phyloP scores from a whole-genome alignment of 495 filamentous ascomycete species.

The Penicillium maclennaniae region DNA sequence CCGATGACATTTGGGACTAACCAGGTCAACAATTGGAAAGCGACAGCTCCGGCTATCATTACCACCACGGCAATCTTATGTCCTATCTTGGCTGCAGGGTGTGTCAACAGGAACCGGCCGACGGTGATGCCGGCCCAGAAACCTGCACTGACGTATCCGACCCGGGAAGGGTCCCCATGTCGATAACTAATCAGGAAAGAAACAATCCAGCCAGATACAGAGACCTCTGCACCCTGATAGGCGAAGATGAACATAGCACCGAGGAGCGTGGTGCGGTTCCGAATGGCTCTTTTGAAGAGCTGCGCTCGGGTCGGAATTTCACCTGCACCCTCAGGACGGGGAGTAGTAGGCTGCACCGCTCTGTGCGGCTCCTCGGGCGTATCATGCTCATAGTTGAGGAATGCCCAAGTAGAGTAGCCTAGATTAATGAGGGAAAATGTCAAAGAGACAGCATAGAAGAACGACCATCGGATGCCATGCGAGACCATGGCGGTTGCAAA shows the following conservation, averaged over 20 bases:
- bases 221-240: conserved; percentile 77
- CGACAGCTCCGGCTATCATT: conserved; percentile 55
- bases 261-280: conserved; percentile 59
- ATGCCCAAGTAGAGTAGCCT: conserved; percentile 52
- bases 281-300: conserved; percentile 45
- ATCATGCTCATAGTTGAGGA: conserved; percentile 52
- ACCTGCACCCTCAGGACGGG: conserved; percentile 15
- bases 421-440: conserved; percentile 46
- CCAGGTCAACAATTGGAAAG: conserved; percentile 72
- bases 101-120: conserved; percentile 64
- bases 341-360: conserved; percentile 35
- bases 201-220: conserved; percentile 77
- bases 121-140: conserved; percentile 79
- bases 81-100: conserved; percentile 59
- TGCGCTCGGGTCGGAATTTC: conserved; percentile 70
- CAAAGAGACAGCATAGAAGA: conserved; percentile 27
- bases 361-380: conserved; percentile 25
- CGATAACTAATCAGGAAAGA: conserved; percentile 71
- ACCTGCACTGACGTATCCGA: conserved; percentile 78
- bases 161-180: conserved; percentile 57
- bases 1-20: conserved; percentile 67
- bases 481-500: conserved; percentile 60
- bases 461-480: conserved; percentile 32
- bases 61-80: conserved; percentile 63
- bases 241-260: conserved; percentile 76